phyloP scores from a whole-genome alignment of 768 basidiomycete species.

The Naganishia antarctica region DNA sequence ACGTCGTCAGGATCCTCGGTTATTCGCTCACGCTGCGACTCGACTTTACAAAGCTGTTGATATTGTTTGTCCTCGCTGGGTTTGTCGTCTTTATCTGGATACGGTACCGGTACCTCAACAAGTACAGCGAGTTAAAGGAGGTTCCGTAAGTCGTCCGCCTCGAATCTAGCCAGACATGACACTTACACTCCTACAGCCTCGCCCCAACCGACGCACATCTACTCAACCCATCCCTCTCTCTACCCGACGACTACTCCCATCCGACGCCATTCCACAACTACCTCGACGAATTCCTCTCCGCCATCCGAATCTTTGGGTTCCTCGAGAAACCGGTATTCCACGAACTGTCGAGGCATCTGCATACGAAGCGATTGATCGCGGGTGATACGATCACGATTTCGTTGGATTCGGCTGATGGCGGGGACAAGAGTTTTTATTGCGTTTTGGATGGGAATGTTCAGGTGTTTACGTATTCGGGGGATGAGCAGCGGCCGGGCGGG shows the following conservation, averaged over 20 bases:
- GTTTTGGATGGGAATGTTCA: slow-evolving; percentile 97
- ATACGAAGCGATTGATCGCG: slow-evolving; percentile 89
- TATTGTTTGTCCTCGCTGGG: slow-evolving; percentile 64
- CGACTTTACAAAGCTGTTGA: slow-evolving; percentile 83
- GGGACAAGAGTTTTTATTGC: slow-evolving; percentile 84
- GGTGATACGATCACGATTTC: slow-evolving; percentile 89
- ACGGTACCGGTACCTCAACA: slow-evolving; percentile 54
- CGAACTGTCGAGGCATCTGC: slow-evolving; percentile 90
- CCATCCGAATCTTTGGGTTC: slow-evolving; percentile 94
- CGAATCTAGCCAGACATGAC: neutral
- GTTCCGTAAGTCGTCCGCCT: slow-evolving; percentile 33
- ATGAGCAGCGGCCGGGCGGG: neutral
- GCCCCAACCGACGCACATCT: slow-evolving; percentile 27
- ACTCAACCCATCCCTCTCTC: slow-evolving; percentile 26
- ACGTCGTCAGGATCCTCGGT: slow-evolving; percentile 45
- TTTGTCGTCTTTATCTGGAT: slow-evolving; percentile 77
- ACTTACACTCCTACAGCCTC: neutral
- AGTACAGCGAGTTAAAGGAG: slow-evolving; percentile 51
- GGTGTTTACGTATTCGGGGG: slow-evolving; percentile 55
- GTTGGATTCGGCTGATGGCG: slow-evolving; percentile 56
- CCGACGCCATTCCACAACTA: slow-evolving; percentile 83
- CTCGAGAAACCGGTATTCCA: slow-evolving; percentile 98
- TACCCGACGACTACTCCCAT: slow-evolving; percentile 53
- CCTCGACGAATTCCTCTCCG: slow-evolving; percentile 92
- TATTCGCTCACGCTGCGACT: slow-evolving; percentile 57